A percentile compares a stretch with the other conserved stretches of the same genome.
Evolutionary conservation across 2,329 filamentous ascomycete genomes (phyloP).

Genomic region (Aschersonia sp.): DNA sequence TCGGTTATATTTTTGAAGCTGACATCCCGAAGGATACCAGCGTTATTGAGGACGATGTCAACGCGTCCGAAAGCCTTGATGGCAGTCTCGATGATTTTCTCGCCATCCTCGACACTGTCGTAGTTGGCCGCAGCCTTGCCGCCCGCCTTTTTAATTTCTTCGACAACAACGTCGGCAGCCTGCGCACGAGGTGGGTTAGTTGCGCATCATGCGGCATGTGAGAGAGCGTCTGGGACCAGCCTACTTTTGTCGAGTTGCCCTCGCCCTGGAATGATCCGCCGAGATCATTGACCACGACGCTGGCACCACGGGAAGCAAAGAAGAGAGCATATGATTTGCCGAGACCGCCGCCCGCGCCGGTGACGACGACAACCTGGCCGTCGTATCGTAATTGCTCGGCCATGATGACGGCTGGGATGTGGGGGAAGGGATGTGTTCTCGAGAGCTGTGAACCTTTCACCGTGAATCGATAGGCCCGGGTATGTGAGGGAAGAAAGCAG

Average conservation of each 20-base stretch:
- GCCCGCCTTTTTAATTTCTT: slow-evolving; percentile 73
- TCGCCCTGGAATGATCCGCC: slow-evolving; percentile 89
- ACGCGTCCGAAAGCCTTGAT: slow-evolving; percentile 72
- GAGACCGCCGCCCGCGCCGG: slow-evolving; percentile 65
- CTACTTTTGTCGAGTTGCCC: slow-evolving; percentile 71
- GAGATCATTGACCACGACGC: slow-evolving; percentile 92
- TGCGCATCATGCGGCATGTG: neutral
- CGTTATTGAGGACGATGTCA: slow-evolving; percentile 95
- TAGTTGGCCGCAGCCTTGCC: slow-evolving; percentile 98
- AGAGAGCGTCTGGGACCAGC: neutral
- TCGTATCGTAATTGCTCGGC: slow-evolving; percentile 61
- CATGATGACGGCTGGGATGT: slow-evolving; percentile 29
- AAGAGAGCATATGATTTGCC: slow-evolving; percentile 76
- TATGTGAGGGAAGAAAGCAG: too few species aligned
- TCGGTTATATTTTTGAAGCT: slow-evolving; percentile 99
- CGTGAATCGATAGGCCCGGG: too few species aligned
- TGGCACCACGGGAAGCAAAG: slow-evolving; percentile 83
- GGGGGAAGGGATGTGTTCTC: too few species aligned
- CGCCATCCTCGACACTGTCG: slow-evolving; percentile 84
- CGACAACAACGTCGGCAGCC: slow-evolving; percentile 71
- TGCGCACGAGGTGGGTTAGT: slow-evolving; percentile 19
- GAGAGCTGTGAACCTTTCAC: too few species aligned
- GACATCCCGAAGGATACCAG: slow-evolving; percentile 84
- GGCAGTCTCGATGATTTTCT: slow-evolving; percentile 84
- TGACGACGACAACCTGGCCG: slow-evolving; percentile 72